phyloP scores from a whole-genome alignment of 192 early-diverging fungal species.

The Ramicandelaber brevisporus region DNA sequence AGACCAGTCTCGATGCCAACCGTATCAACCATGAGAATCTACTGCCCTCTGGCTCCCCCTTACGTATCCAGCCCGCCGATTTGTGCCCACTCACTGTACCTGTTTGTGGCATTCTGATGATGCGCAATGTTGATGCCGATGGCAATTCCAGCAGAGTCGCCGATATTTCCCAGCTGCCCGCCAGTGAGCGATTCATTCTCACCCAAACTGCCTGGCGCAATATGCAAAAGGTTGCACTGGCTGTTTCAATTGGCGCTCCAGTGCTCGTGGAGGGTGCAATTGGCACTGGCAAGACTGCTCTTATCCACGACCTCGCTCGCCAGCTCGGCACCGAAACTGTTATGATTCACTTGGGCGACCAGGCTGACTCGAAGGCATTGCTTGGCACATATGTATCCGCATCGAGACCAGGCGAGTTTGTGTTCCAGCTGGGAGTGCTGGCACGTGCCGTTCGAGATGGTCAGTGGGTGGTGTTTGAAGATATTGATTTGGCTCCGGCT shows the following conservation, averaged over 20 bases:
- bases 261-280: conserved; percentile 64
- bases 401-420: conserved; percentile 73
- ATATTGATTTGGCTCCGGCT: conserved; percentile 83
- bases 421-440: conserved; percentile 84
- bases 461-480: conserved; percentile 89
- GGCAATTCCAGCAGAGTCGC: conserved; percentile 3
- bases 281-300: conserved; percentile 71
- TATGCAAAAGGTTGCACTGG: conserved; percentile 57
- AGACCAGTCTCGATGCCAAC: too few species aligned
- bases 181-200: conserved; percentile 25
- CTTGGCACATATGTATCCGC: conserved; percentile 89
- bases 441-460: conserved; percentile 74
- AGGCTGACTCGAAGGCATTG: conserved; percentile 82
- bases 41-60: conserved; percentile 1
- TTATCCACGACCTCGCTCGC: conserved; percentile 68
- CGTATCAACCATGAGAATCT: too few species aligned
- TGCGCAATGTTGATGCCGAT: too few species aligned
- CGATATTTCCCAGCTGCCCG: conserved; percentile 3
- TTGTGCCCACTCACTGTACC: conserved; percentile 24
- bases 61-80: conserved; percentile 8
- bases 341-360: conserved; percentile 88
- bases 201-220: conserved; percentile 55
- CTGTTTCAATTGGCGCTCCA: conserved; percentile 60
- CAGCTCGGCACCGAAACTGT: conserved; percentile 58
- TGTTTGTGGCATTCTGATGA: conserved; percentile 40